Conservation (phyloP, 2,329 filamentous ascomycete genomes). For the Colletotrichum caudatum region DNA sequence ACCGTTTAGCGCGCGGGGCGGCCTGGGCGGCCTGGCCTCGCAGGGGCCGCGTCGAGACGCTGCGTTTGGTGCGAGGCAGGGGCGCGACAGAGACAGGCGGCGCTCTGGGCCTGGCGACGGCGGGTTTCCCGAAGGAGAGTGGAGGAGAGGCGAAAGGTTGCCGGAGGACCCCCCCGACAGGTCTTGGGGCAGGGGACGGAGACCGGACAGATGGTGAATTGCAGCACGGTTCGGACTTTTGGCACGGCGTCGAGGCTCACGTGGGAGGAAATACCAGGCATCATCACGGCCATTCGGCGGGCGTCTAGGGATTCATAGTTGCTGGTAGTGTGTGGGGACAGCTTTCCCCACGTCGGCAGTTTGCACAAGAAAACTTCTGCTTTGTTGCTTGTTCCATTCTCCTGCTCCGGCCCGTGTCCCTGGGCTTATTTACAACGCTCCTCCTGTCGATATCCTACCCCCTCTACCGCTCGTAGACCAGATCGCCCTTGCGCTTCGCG, state of each 20-base stretch:
- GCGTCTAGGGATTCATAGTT: neutral
- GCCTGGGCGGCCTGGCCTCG: conserved; percentile 5
- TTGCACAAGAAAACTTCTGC: conserved; percentile 7
- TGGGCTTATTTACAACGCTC: conserved; percentile 57
- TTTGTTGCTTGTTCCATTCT: conserved; percentile 25
- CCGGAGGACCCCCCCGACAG: conserved; percentile 61
- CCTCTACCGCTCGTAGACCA: conserved; percentile 80
- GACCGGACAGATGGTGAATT: conserved; percentile 49
- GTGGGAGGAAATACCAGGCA: conserved; percentile 7
- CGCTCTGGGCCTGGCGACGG: conserved; percentile 52
- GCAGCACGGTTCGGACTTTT: neutral
- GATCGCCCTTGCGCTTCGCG: conserved; percentile 89
- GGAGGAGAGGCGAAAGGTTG: conserved; percentile 73
- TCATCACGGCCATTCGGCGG: neutral
- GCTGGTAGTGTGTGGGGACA: neutral
- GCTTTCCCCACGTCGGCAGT: neutral
- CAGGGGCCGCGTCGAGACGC: conserved; percentile 36
- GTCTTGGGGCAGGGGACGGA: conserved; percentile 59
- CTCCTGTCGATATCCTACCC: conserved; percentile 33
- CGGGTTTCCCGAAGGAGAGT: conserved; percentile 67
- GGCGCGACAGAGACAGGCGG: conserved; percentile 52
- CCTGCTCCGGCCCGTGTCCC: conserved; percentile 12
- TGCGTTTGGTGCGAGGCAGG: conserved; percentile 48
- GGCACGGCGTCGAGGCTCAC: conserved; percentile 15
- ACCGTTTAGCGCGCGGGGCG: conserved; percentile 50